Evolutionary conservation across 306 rosid species (phyloP), one percentile per base, ranked within the genome.

Genomic region (Inga leiocalycina): DNA sequence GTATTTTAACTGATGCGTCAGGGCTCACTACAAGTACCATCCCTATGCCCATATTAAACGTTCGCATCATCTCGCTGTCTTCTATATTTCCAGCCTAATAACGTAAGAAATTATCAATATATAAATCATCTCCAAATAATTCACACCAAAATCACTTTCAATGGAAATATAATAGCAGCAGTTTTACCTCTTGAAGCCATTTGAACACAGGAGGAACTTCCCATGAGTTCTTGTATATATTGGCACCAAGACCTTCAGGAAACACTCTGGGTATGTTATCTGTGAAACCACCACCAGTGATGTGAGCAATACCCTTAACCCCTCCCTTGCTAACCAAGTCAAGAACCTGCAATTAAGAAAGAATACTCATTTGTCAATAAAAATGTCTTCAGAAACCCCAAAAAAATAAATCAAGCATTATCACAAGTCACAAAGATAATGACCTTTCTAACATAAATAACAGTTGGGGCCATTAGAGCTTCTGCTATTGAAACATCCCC

Each of bases 221-320:
- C 99, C 99, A 96, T 0, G 98, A 94, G 78, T 84, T 84, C 45
- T 84, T 85, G 75, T 87, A 82, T 71, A 96, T 87, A 70, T 79
- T 48, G 83, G 97, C 97, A 22, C 99, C 98, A 8, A 90, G 93
- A 81, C 97, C 95, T 52, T 92, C 84, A 2, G 98, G 99, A 81
- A 96, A 93, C 24, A 96, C 92, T 54, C 97, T 88, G 20, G 99
- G 99, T 61, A 96, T 96, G 67, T 92, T 92, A 79, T 96, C 99
- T 0, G 99, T 94, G 54, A 96, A 93, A 81, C 98, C 99, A 16
- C 99, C 99, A 8, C 99, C 98, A 0, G 98, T 96, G 81, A 93
- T 86, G 83, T 92, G 98, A 77, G 99, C 94, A 11, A 96, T 88
- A 76, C 98, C 97, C 80, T 92, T 96, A 51, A 96, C 88, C 69